These are phyloP conservation scores for Quercus bicolor DNA, from an alignment of 306 rosid species.

Conservation along the genomic window DNA sequence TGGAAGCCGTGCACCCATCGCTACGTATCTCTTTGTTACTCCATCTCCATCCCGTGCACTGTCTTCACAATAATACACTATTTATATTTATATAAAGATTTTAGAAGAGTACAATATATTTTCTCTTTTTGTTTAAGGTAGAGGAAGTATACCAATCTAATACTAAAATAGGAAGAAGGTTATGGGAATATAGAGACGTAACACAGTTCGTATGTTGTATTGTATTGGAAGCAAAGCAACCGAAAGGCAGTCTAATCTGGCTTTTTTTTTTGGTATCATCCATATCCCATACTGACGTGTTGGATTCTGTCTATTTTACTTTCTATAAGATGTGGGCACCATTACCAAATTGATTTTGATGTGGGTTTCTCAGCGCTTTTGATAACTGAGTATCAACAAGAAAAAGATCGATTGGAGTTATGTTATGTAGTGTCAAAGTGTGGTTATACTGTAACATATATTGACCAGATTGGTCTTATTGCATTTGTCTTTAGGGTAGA, in stretches of 20 bases:
- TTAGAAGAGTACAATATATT: too few species aligned
- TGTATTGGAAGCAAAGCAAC: slow-evolving; percentile 79
- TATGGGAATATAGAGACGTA: slow-evolving; percentile 24
- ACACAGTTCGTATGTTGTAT: slow-evolving; percentile 11
- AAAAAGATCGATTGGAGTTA: background rate
- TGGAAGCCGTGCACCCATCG: slow-evolving; percentile 53
- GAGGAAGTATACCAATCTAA: too few species aligned
- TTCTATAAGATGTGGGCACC: too few species aligned
- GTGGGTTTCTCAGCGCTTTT: background rate
- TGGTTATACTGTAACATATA: background rate
- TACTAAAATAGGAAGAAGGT: background rate
- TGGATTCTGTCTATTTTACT: background rate
- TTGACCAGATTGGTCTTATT: background rate
- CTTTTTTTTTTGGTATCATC: too few species aligned
- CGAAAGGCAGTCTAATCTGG: background rate
- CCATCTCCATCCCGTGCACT: slow-evolving; percentile 24
- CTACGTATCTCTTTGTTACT: slow-evolving; percentile 39
- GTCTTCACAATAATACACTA: background rate
- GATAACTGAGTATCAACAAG: background rate
- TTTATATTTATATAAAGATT: too few species aligned
- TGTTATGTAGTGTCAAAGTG: too few species aligned
- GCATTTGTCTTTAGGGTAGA: too few species aligned
- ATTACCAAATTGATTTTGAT: too few species aligned
- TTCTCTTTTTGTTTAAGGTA: too few species aligned
- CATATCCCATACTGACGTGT: background rate